Percentiles rank a stretch among this genome's conserved stretches.
Evolutionary conservation across 139 green algal genomes (phyloP).

Genomic region (Nannochloris sp.): DNA sequence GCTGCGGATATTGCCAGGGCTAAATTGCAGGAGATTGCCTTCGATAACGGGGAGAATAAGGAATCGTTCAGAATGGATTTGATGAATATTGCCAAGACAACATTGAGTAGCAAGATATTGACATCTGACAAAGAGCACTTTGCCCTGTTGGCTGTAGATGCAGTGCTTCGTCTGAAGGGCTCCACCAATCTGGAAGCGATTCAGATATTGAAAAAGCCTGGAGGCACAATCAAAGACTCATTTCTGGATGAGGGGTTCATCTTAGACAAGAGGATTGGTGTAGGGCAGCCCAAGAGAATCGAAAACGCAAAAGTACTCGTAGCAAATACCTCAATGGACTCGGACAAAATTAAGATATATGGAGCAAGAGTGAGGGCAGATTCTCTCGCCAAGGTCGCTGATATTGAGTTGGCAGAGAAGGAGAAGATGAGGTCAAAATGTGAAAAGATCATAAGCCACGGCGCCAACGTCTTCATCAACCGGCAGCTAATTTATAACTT

Average conservation of each 20-base stretch:
- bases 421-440: slow-evolving; percentile 93
- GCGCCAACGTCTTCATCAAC: slow-evolving; percentile 98
- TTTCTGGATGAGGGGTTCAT: slow-evolving; percentile 99
- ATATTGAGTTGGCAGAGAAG: slow-evolving; percentile 96
- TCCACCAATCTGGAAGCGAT: slow-evolving; percentile 91
- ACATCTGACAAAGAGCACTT: slow-evolving; percentile 81
- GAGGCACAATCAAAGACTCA: slow-evolving; percentile 85
- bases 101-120: slow-evolving; percentile 89
- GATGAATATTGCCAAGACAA: slow-evolving; percentile 94
- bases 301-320: slow-evolving; percentile 96
- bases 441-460: slow-evolving; percentile 82
- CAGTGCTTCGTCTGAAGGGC: slow-evolving; percentile 83
- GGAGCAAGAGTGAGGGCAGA: slow-evolving; percentile 64
- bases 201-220: slow-evolving; percentile 97
- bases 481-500: slow-evolving; percentile 99
- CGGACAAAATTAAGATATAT: slow-evolving; percentile 99
- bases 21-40: slow-evolving; percentile 35
- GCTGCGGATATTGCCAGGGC: slow-evolving; percentile 47
- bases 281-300: slow-evolving; percentile 92
- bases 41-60: slow-evolving; percentile 39
- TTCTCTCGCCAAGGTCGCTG: slow-evolving; percentile 83
- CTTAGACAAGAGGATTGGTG: slow-evolving; percentile 95
- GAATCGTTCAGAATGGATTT: slow-evolving; percentile 64
- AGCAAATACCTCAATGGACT: slow-evolving; percentile 99
- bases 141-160: slow-evolving; percentile 91